Base-by-base conservation (phyloP, 768 basidiomycete species). In the Cystobasidiopsis lactophilus region DNA sequence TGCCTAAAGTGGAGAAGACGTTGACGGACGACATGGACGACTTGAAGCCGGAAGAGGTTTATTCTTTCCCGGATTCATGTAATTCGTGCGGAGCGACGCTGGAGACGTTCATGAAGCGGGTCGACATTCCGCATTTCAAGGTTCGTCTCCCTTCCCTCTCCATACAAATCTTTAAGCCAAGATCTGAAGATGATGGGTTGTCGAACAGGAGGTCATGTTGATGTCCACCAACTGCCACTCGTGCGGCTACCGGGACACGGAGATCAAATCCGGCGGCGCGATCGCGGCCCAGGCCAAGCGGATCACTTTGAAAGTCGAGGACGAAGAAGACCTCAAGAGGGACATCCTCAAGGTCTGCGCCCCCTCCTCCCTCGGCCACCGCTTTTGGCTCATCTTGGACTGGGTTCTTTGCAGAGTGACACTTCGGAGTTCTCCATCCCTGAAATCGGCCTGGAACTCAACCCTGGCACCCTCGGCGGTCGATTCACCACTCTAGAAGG, bases 401-500 rank as follows among this genome's bases (percentile, higher is more conserved):
- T n/a, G n/a, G 26, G 14, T 38, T n/a, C 2, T 26, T 5, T 40
- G 5, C 60, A 95, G 86, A 91, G 86, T 63, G 91, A 98, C 63
- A 86, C 83, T 0, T 82, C 82, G 18, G 86, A 86, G 18, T 70
- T 98, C 29, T 72, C 69, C 3, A 85, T 98, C 40, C 89, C 93
- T 2, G 93, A 98, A 63, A 93, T 96, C 58, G 84, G 95, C 50
- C 78, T 98, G 7, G 76, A 79, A 11, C 76, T 98, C 4, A 79
- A 84, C 40, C 78, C 85, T 18, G 93, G 93, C 3, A 96, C 93
- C 0, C 76, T 98, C 2, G 93, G 93, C 13, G 93, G 93, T 9
- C 76, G 93, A 10, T 98, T 98, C 70, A 98, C 93, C 0, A 98
- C 93, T 0, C 72, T 96, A 21, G 93, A 98, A 67, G 93, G 93